A percentile compares a stretch with the other conserved stretches of the same genome.
phyloP scores from a whole-genome alignment of 2,329 filamentous ascomycete genomes.

The Talaromyces sp. region DNA sequence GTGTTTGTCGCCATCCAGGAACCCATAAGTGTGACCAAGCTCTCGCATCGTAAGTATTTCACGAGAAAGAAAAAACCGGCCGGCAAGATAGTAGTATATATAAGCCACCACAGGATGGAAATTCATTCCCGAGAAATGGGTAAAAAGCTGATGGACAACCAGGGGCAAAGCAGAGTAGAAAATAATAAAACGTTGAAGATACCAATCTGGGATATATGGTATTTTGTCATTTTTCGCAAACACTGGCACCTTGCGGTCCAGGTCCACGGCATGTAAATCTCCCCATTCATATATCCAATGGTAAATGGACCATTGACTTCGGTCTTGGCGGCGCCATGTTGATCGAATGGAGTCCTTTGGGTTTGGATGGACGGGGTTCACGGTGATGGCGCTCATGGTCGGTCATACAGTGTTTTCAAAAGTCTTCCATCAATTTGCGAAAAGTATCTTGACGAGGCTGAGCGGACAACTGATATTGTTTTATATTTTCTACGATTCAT shows the following conservation, averaged over 20 bases:
- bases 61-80: slow-evolving; percentile 33
- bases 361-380: slow-evolving; percentile 2
- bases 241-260: slow-evolving; percentile 26
- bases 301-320: slow-evolving; percentile 21
- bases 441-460: not conserved
- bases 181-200: slow-evolving; percentile 33
- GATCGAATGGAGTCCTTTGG: slow-evolving; percentile 33
- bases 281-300: slow-evolving; percentile 26
- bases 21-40: slow-evolving; percentile 32
- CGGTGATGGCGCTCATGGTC: not conserved
- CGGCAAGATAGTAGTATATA: slow-evolving; percentile 29
- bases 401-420: too few species aligned
- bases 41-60: slow-evolving; percentile 30
- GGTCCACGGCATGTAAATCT: slow-evolving; percentile 17
- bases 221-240: slow-evolving; percentile 37
- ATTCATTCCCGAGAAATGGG: slow-evolving; percentile 22
- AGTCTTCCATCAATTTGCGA: too few species aligned
- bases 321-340: slow-evolving; percentile 25
- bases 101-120: slow-evolving; percentile 24
- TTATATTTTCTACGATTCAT: not conserved
- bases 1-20: slow-evolving; percentile 40
- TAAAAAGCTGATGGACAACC: slow-evolving; percentile 29
- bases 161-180: slow-evolving; percentile 31
- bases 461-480: not conserved
- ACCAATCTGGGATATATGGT: slow-evolving; percentile 28